These are phyloP conservation scores for Candida manassasensis DNA, from an alignment of 805 yeast genomes.

Conservation along the genomic window DNA sequence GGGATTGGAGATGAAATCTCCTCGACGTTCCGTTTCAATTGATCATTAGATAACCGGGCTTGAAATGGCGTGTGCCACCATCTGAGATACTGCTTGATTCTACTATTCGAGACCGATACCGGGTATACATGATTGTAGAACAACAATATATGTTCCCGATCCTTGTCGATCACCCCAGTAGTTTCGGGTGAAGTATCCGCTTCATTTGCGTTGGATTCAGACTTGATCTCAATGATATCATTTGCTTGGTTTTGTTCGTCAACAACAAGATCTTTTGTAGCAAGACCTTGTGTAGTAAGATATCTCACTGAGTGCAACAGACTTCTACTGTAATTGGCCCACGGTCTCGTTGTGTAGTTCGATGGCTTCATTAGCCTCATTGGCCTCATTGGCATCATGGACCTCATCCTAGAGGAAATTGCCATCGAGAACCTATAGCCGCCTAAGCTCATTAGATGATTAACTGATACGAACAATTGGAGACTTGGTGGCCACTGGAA, in stretches of 20 bases:
- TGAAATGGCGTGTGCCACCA: conserved; percentile 14
- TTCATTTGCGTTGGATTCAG: conserved; percentile 25
- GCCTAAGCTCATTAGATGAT: too few species aligned
- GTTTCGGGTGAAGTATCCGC: conserved; percentile 29
- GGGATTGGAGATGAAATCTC: conserved; percentile 25
- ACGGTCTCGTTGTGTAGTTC: too few species aligned
- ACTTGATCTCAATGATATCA: conserved; percentile 29
- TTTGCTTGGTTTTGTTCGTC: neutral
- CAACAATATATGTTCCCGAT: conserved; percentile 28
- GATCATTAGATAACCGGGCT: conserved; percentile 10
- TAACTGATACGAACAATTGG: too few species aligned
- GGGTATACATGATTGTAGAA: conserved; percentile 37
- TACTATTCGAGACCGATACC: conserved; percentile 20
- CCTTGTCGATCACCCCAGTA: conserved; percentile 38
- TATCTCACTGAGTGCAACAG: too few species aligned
- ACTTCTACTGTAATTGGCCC: too few species aligned
- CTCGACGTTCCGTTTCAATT: conserved; percentile 16
- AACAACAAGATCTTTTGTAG: too few species aligned
- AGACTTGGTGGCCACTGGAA: too few species aligned
- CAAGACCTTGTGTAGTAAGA: too few species aligned
- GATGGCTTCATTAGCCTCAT: too few species aligned
- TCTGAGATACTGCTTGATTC: conserved; percentile 18
- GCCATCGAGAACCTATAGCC: too few species aligned
- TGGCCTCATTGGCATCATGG: too few species aligned
- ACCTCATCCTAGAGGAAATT: too few species aligned